Conservation (phyloP, 2,329 filamentous ascomycete genomes). For the Fusarium compactum region DNA sequence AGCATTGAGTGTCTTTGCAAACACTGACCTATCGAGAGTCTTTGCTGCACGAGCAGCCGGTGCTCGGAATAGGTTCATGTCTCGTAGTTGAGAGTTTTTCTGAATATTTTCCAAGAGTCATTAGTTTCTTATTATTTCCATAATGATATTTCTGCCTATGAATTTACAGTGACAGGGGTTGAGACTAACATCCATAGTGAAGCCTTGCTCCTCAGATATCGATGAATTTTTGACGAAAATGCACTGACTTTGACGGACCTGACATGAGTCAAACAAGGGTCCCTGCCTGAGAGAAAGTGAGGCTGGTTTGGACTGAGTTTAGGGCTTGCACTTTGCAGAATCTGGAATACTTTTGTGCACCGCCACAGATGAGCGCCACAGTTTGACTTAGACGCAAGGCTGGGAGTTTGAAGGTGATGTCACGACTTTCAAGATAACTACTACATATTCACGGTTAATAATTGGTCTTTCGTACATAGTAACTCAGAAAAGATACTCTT, state of each 20-base stretch:
- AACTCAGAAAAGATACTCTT: neutral
- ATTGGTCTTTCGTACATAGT: neutral
- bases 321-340: constrained; percentile 35
- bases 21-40: constrained; percentile 85
- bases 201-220: constrained; percentile 39
- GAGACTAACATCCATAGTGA: constrained; percentile 53
- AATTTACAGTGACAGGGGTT: constrained; percentile 12
- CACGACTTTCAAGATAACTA: constrained; percentile 29
- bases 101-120: constrained; percentile 14
- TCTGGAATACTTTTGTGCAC: constrained; percentile 19
- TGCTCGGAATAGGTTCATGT: constrained; percentile 76
- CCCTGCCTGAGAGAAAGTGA: constrained; percentile 23
- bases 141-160: neutral
- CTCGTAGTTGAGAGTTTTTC: constrained; percentile 50
- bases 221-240: constrained; percentile 37
- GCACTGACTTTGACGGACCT: constrained; percentile 33
- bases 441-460: neutral
- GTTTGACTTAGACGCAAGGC: constrained; percentile 24
- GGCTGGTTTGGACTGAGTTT: constrained; percentile 48
- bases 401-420: constrained; percentile 37
- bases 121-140: constrained; percentile 9
- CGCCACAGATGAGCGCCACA: constrained; percentile 45
- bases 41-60: constrained; percentile 83
- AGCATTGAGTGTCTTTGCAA: constrained; percentile 79
- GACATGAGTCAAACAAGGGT: constrained; percentile 41